These are phyloP conservation scores for Abelmoschus esculentus DNA, from an alignment of 345 rosid species.

Conservation along the genomic window DNA sequence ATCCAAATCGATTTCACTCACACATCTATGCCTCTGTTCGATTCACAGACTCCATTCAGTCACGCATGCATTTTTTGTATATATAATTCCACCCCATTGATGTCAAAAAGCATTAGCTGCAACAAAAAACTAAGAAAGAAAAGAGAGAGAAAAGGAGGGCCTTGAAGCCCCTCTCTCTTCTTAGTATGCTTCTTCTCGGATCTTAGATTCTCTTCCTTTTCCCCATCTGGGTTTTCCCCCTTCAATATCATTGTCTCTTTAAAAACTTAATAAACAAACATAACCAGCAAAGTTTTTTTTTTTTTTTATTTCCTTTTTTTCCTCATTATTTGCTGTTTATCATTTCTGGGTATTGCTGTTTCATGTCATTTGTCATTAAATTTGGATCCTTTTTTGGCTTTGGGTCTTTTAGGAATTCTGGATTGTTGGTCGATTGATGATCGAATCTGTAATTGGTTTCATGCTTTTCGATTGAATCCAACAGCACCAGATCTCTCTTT, in stretches of 20 bases:
- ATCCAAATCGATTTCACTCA: conserved; percentile 13
- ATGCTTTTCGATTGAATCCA: conserved; percentile 40
- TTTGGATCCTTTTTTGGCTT: conserved; percentile 8
- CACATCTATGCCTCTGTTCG: conserved; percentile 13
- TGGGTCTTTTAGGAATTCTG: conserved; percentile 32
- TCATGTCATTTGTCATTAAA: not conserved
- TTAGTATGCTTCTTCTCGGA: conserved; percentile 36
- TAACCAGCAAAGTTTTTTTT: not conserved
- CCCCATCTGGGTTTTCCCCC: not conserved
- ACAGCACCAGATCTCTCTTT: conserved; percentile 29
- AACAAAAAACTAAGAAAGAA: conserved; percentile 6
- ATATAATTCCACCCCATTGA: conserved; percentile 1
- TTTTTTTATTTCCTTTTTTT: not conserved
- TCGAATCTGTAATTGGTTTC: conserved; percentile 28
- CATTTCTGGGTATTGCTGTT: conserved; percentile 24
- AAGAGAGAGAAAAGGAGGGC: conserved; percentile 21
- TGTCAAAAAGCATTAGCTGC: conserved; percentile 14
- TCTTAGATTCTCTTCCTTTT: conserved; percentile 29
- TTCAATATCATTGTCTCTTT: not conserved
- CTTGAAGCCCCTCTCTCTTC: conserved; percentile 27
- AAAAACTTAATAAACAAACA: not conserved
- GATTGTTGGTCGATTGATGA: conserved; percentile 41
- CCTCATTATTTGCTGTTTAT: not conserved
- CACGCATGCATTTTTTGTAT: not conserved
- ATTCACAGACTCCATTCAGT: conserved; percentile 15